A percentile compares a stretch with the other conserved stretches of the same genome.
Evolutionary conservation across 2,329 filamentous ascomycete species (phyloP).

Genomic region (Colletotrichum agaves): DNA sequence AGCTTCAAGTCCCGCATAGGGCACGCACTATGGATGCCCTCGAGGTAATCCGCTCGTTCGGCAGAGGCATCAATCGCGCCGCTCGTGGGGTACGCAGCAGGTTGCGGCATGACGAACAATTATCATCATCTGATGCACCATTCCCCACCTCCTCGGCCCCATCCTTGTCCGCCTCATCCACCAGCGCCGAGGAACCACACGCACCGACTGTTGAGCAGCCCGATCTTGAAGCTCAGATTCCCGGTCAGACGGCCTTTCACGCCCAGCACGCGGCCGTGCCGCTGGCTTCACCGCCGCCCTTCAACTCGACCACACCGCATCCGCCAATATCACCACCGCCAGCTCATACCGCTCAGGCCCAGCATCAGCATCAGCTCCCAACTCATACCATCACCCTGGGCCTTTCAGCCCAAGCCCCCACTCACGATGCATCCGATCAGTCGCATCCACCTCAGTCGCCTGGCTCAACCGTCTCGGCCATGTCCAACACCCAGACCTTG

Average conservation of each 20-base stretch:
- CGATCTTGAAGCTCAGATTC: slow-evolving; percentile 34
- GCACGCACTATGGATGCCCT: slow-evolving; percentile 30
- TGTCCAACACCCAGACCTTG: slow-evolving; percentile 18
- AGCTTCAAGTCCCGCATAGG: slow-evolving; percentile 10
- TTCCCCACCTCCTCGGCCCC: slow-evolving; percentile 22
- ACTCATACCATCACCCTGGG: slow-evolving; percentile 24
- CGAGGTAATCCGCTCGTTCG: slow-evolving; percentile 30
- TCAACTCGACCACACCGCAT: slow-evolving; percentile 13
- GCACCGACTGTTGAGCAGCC: slow-evolving; percentile 13
- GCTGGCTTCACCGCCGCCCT: slow-evolving; percentile 27
- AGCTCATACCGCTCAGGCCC: slow-evolving; percentile 14
- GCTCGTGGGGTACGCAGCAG: slow-evolving; percentile 29
- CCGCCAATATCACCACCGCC: slow-evolving; percentile 7
- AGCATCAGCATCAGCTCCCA: slow-evolving; percentile 21
- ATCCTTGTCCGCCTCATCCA: slow-evolving; percentile 32
- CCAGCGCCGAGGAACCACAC: slow-evolving; percentile 29
- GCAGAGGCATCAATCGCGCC: slow-evolving; percentile 31
- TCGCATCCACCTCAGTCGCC: slow-evolving; percentile 18
- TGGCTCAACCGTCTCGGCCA: slow-evolving; percentile 15
- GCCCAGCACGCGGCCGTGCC: slow-evolving; percentile 21
- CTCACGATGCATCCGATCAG: slow-evolving; percentile 25
- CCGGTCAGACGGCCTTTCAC: slow-evolving; percentile 20
- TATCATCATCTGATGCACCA: slow-evolving; percentile 14
- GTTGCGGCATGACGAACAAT: slow-evolving; percentile 18
- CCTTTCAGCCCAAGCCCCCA: slow-evolving; percentile 29